These are phyloP conservation scores for barrel medic (Medicago truncatula) DNA, from an alignment of 306 rosid genomes.

Conservation along the genomic window MtrunA17r5.0-ANR NC_053048.1:37651001-37651500, in stretches of 20 bases:
- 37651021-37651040: constrained; percentile 96
- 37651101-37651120: constrained; percentile 11
- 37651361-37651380: constrained; percentile 6
- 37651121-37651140: constrained; percentile 1
- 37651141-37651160: neutral
- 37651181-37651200: constrained; percentile 97
- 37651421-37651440: constrained; percentile 56
- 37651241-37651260: constrained; percentile 32
- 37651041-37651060: constrained; percentile 96
- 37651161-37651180: constrained; percentile 43
- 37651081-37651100: constrained; percentile 33
- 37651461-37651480: neutral
- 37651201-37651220: constrained; percentile 99
- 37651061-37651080: constrained; percentile 79
- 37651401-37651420: constrained; percentile 86
- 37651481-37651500: constrained; percentile 38
- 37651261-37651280: constrained; percentile 9
- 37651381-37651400: constrained; percentile 83
- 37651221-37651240: constrained; percentile 99
- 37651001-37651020: constrained; percentile 90
- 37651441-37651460: constrained; percentile 61
- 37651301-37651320: neutral
- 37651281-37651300: neutral
- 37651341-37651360: neutral
- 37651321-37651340: too few species aligned